Evolutionary conservation across 2,329 filamentous ascomycete genomes (phyloP).

Genomic region (Herpotrichia juniperi): DNA sequence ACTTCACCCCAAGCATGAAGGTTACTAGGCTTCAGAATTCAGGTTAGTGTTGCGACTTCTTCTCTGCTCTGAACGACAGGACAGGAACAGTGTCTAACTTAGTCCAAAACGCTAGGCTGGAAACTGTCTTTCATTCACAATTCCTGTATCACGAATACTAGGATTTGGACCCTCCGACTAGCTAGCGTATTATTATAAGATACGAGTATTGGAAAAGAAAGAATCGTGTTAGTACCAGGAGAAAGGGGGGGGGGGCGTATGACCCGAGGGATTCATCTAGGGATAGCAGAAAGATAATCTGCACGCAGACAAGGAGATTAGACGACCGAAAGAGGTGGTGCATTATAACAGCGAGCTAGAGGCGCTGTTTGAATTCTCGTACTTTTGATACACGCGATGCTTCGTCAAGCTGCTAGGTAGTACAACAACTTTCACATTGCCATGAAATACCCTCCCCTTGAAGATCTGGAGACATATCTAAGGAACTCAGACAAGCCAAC

Average conservation of each 20-base stretch:
- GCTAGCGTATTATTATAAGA: constrained; percentile 1
- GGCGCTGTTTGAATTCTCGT: constrained; percentile 28
- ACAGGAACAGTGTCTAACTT: constrained; percentile 7
- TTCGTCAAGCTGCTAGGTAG: constrained; percentile 46
- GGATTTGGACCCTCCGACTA: neutral
- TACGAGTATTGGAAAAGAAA: constrained; percentile 14
- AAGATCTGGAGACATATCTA: constrained; percentile 42
- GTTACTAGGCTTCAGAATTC: no score
- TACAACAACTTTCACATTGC: constrained; percentile 45
- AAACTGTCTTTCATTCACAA: constrained; percentile 6
- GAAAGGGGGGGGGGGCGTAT: constrained; percentile 14
- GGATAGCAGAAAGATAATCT: neutral
- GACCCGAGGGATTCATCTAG: constrained; percentile 7
- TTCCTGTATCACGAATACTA: constrained; percentile 5
- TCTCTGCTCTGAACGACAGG: no score
- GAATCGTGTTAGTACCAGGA: constrained; percentile 8
- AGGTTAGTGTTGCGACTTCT: no score
- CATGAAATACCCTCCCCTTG: constrained; percentile 47
- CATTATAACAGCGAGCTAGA: constrained; percentile 26
- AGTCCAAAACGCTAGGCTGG: constrained; percentile 9
- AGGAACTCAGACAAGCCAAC: constrained; percentile 3
- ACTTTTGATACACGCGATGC: constrained; percentile 17
- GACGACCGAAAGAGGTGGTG: neutral
- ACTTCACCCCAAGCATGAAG: no score
- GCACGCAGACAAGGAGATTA: constrained; percentile 24